These are phyloP conservation scores for Vigna trinervia DNA, from an alignment of 306 rosid species.

Conservation along the genomic window DNA sequence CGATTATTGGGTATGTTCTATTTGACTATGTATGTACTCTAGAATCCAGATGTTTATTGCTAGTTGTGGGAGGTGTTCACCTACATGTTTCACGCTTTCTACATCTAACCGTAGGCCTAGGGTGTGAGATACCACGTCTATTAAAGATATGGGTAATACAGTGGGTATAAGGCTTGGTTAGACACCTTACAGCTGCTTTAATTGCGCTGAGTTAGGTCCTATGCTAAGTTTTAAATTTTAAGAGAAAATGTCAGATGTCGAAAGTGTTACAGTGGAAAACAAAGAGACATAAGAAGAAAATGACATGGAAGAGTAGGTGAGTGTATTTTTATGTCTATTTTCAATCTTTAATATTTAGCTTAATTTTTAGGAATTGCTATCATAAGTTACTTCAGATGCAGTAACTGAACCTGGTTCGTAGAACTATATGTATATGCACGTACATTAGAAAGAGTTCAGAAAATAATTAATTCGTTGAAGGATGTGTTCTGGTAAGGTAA, in stretches of 20 bases:
- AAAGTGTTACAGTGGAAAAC: background rate
- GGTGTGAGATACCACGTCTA: background rate
- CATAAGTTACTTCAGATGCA: slow-evolving; percentile 3
- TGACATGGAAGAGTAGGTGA: background rate
- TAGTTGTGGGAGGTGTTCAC: background rate
- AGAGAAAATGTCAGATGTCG: background rate
- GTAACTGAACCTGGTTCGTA: slow-evolving; percentile 17
- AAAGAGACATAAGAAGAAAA: background rate
- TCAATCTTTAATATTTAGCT: background rate
- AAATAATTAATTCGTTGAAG: slow-evolving; percentile 5
- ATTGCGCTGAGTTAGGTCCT: background rate
- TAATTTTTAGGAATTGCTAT: background rate
- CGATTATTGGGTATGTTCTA: too few relatives aligned
- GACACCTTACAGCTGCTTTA: background rate
- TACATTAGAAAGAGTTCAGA: slow-evolving; percentile 10
- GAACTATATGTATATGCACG: slow-evolving; percentile 9
- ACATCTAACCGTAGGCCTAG: background rate
- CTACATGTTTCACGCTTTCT: background rate
- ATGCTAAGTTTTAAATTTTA: background rate
- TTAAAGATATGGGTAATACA: background rate
- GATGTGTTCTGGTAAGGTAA: background rate
- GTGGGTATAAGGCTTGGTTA: background rate
- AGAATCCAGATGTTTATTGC: background rate
- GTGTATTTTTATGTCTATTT: background rate
- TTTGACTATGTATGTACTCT: too few relatives aligned